Evolutionary conservation across 495 filamentous ascomycete species (phyloP).

Genomic region (Cladorrhinum samala): DNA sequence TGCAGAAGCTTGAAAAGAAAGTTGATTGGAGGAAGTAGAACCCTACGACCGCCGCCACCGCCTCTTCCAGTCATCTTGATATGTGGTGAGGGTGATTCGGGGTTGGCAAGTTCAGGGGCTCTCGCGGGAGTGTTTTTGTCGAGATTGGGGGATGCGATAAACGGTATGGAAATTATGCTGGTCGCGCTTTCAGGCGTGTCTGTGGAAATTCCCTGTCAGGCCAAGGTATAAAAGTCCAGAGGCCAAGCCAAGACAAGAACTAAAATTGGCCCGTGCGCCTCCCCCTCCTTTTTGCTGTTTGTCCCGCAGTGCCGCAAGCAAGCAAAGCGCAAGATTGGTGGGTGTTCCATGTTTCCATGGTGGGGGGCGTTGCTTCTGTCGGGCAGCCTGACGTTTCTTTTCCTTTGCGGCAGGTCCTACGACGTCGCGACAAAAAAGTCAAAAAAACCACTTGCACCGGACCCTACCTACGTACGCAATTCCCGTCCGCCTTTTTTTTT

Average conservation of each 20-base stretch:
- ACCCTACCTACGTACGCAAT: too few species aligned
- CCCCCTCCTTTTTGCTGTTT: slow-evolving; percentile 4
- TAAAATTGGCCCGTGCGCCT: slow-evolving; percentile 9
- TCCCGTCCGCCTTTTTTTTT: too few species aligned
- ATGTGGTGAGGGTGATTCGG: slow-evolving; percentile 3
- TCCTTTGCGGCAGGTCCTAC: slow-evolving; percentile 6
- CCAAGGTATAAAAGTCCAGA: not conserved
- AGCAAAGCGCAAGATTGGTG: not conserved
- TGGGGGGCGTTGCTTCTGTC: slow-evolving; percentile 11
- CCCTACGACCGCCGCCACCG: slow-evolving; percentile 74
- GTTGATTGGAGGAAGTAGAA: slow-evolving; percentile 90
- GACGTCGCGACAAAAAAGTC: slow-evolving; percentile 8
- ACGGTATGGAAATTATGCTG: slow-evolving; percentile 1
- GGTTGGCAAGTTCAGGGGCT: slow-evolving; percentile 2
- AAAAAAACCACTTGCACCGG: too few species aligned
- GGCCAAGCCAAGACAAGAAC: too few species aligned
- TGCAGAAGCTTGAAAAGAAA: slow-evolving; percentile 97
- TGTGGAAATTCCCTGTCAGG: slow-evolving; percentile 8
- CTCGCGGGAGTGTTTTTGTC: too few species aligned
- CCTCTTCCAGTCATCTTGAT: slow-evolving; percentile 74
- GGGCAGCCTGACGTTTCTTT: slow-evolving; percentile 23
- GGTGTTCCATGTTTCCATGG: not conserved
- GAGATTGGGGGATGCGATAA: slow-evolving; percentile 2
- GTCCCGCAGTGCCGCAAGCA: slow-evolving; percentile 3
- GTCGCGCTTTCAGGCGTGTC: slow-evolving; percentile 11